phyloP scores from a whole-genome alignment of 768 basidiomycete genomes.

The Cystofilobasidium capitatum region DNA sequence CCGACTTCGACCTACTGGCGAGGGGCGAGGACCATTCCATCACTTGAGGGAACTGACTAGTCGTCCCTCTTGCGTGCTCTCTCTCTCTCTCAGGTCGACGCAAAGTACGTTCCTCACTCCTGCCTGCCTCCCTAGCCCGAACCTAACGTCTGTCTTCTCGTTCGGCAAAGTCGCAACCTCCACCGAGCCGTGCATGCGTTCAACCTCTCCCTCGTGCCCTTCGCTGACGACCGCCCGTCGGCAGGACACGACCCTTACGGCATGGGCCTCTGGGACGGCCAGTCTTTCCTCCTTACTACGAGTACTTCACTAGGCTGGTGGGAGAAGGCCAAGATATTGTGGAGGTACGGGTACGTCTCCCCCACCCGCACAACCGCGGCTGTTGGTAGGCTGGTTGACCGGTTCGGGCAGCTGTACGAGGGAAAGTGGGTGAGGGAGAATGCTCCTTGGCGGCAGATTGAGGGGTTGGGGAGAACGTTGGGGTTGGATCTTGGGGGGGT shows the following conservation, averaged over 20 bases:
- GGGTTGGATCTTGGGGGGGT: slow-evolving; percentile 32
- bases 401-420: slow-evolving; percentile 51
- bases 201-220: slow-evolving; percentile 52
- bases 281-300: slow-evolving; percentile 47
- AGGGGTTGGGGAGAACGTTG: slow-evolving; percentile 29
- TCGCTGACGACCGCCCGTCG: slow-evolving; percentile 41
- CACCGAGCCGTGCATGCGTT: slow-evolving; percentile 71
- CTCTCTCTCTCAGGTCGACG: slow-evolving; percentile 32
- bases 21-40: neutral
- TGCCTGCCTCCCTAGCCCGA: neutral
- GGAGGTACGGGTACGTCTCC: slow-evolving; percentile 63
- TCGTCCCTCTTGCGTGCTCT: neutral
- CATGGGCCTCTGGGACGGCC: slow-evolving; percentile 76
- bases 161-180: slow-evolving; percentile 45
- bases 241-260: slow-evolving; percentile 4
- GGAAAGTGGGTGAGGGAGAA: slow-evolving; percentile 30
- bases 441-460: neutral
- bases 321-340: slow-evolving; percentile 62
- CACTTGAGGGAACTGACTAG: neutral
- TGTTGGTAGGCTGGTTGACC: slow-evolving; percentile 42
- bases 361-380: slow-evolving; percentile 50
- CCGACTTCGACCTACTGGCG: neutral
- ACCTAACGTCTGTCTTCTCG: neutral
- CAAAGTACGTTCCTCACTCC: slow-evolving; percentile 42
- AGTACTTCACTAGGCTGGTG: slow-evolving; percentile 47